phyloP scores from a whole-genome alignment of 2,329 filamentous ascomycete species.

The Plectosphaerella plurivora region DNA sequence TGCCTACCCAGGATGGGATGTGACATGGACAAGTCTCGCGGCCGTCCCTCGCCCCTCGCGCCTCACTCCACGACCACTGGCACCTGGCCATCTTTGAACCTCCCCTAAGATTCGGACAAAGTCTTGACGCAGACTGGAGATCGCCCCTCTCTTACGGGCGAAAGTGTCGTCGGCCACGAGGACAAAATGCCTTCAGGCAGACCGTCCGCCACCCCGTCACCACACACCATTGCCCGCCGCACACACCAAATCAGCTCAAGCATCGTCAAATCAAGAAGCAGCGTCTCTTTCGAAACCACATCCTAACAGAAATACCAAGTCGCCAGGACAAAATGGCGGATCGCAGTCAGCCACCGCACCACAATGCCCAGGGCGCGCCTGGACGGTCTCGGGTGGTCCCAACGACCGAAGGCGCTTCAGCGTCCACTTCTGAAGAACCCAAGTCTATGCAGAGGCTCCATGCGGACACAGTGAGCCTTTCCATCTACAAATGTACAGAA shows the following conservation, averaged over 20 bases:
- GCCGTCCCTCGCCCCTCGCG: not conserved
- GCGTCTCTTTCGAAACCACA: not conserved
- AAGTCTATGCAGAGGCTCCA: constrained; percentile 3
- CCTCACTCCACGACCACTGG: not conserved
- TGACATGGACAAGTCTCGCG: not conserved
- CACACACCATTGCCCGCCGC: not conserved
- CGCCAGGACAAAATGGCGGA: not conserved
- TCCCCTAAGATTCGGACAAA: no score
- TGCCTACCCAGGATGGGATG: not conserved
- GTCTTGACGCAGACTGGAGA: not conserved
- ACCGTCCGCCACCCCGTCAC: not conserved
- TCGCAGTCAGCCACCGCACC: not conserved
- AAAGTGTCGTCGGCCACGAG: not conserved
- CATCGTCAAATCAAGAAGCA: not conserved
- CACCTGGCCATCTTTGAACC: not conserved
- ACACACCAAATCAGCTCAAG: not conserved
- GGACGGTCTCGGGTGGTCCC: not conserved
- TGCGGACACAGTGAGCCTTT: constrained; percentile 6
- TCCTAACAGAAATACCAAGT: not conserved
- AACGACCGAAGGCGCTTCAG: not conserved
- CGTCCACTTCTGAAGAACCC: not conserved
- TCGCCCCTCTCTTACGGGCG: not conserved
- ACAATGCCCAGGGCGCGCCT: not conserved
- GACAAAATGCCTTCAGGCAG: not conserved
- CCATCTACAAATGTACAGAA: not conserved